Evolutionary conservation across 495 filamentous ascomycete genomes (phyloP).

Genomic region (Choiromyces venosus): DNA sequence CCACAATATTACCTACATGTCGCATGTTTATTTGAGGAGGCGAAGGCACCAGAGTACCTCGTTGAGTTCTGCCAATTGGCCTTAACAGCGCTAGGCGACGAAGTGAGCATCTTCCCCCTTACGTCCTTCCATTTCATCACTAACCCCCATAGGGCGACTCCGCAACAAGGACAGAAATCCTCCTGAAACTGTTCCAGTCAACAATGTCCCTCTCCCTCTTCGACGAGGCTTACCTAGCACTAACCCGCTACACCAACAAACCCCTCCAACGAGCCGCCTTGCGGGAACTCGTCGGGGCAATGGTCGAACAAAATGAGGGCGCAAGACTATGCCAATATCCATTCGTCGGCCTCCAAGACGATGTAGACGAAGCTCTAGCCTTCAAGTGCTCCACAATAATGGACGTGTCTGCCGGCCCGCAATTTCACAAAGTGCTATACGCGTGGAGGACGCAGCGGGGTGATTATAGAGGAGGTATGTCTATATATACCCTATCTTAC

Average conservation of each 20-base stretch:
- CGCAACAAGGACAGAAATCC: slow-evolving; percentile 57
- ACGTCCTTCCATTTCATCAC: slow-evolving; percentile 29
- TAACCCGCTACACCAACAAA: slow-evolving; percentile 63
- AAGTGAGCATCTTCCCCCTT: slow-evolving; percentile 46
- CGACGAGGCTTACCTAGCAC: slow-evolving; percentile 72
- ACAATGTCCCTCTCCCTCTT: slow-evolving; percentile 70
- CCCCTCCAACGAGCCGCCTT: slow-evolving; percentile 57
- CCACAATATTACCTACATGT: slow-evolving; percentile 83
- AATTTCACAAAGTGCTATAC: slow-evolving; percentile 78
- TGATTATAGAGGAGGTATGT: slow-evolving; percentile 66
- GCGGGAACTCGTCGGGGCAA: slow-evolving; percentile 60
- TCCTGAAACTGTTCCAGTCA: slow-evolving; percentile 75
- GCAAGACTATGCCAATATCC: slow-evolving; percentile 67
- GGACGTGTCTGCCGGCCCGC: slow-evolving; percentile 55
- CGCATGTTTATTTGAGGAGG: slow-evolving; percentile 70
- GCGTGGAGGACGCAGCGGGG: slow-evolving; percentile 76
- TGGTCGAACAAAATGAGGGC: slow-evolving; percentile 63
- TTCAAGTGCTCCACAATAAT: slow-evolving; percentile 56
- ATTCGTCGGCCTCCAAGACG: slow-evolving; percentile 65
- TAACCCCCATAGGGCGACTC: slow-evolving; percentile 11
- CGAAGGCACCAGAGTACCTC: slow-evolving; percentile 67
- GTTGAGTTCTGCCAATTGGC: slow-evolving; percentile 78
- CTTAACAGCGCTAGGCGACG: slow-evolving; percentile 46
- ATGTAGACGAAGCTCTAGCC: slow-evolving; percentile 70
- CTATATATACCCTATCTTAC: not conserved